These are phyloP conservation scores for Sclerotinia trifoliorum DNA, from an alignment of 2,329 filamentous ascomycete species.

Conservation along the genomic window DNA sequence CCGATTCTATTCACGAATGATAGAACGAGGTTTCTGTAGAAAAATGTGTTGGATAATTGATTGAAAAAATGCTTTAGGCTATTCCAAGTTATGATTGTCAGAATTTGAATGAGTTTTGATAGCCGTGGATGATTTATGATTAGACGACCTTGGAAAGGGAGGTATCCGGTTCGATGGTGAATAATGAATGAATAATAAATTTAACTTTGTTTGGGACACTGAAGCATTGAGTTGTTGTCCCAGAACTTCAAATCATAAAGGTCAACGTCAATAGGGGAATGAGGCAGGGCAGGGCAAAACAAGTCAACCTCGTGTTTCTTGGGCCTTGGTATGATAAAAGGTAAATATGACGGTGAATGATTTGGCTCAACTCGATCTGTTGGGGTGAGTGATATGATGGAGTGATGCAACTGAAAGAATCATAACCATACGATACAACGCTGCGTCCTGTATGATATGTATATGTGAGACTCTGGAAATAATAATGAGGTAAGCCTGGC, in stretches of 20 bases:
- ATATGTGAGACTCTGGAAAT: conserved; percentile 10
- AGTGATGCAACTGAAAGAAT: conserved; percentile 15
- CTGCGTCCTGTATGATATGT: conserved; percentile 20
- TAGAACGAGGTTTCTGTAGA: conserved; percentile 5
- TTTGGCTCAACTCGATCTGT: background rate
- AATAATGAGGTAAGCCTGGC: conserved; percentile 19
- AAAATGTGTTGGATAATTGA: background rate
- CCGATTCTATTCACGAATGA: conserved; percentile 17
- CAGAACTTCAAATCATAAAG: conserved; percentile 2
- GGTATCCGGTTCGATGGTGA: conserved; percentile 19
- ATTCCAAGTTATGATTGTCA: conserved; percentile 2
- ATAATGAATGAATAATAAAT: background rate
- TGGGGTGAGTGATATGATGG: conserved; percentile 5
- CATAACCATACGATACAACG: conserved; percentile 16
- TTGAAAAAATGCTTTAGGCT: conserved; percentile 8
- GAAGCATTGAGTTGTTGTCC: background rate
- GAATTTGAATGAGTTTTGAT: background rate
- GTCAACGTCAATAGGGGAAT: background rate
- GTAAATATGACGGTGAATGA: conserved; percentile 6
- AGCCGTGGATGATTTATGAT: conserved; percentile 20
- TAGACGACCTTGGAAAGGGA: conserved; percentile 13
- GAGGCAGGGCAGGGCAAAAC: conserved; percentile 4
- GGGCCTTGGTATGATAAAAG: conserved; percentile 2
- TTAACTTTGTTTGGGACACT: background rate
- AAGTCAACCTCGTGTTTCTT: conserved; percentile 2